These are phyloP conservation scores for Beauveria scarabaeidicola DNA, from an alignment of 2,329 filamentous ascomycete genomes.

Conservation along the genomic window DNA sequence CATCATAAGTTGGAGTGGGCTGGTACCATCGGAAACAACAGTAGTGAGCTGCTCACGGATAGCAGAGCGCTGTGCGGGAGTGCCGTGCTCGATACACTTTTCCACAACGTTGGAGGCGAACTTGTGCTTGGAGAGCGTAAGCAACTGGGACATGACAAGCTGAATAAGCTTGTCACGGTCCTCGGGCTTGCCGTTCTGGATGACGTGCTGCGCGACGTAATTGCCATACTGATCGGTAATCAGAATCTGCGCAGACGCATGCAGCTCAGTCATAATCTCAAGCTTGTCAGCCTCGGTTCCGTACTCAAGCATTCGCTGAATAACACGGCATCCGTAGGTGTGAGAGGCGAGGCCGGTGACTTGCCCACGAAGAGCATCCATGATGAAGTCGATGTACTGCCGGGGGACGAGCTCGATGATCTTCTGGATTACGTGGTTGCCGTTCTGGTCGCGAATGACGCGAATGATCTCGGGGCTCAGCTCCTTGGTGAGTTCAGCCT, in stretches of 20 bases:
- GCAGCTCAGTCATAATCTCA: slow-evolving; percentile 69
- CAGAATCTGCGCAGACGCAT: slow-evolving; percentile 60
- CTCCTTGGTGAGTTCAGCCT: slow-evolving; percentile 74
- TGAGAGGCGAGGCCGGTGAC: slow-evolving; percentile 69
- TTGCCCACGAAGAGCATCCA: slow-evolving; percentile 68
- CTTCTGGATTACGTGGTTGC: slow-evolving; percentile 95
- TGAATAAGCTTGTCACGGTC: slow-evolving; percentile 67
- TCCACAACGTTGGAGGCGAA: slow-evolving; percentile 97
- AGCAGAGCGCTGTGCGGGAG: slow-evolving; percentile 56
- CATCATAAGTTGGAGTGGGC: slow-evolving; percentile 67
- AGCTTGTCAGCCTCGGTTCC: slow-evolving; percentile 64
- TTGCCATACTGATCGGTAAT: slow-evolving; percentile 89
- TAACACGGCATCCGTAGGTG: slow-evolving; percentile 81
- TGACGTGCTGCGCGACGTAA: slow-evolving; percentile 91
- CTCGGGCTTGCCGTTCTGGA: slow-evolving; percentile 64
- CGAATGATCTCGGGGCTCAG: slow-evolving; percentile 66
- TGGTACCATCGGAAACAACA: slow-evolving; percentile 55
- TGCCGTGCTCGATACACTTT: slow-evolving; percentile 72
- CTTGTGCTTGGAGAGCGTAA: slow-evolving; percentile 84
- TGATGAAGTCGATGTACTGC: slow-evolving; percentile 75
- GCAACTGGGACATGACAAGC: slow-evolving; percentile 61
- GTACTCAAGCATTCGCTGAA: slow-evolving; percentile 84
- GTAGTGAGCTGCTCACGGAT: slow-evolving; percentile 59
- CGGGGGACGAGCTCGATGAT: slow-evolving; percentile 73
- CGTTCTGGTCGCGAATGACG: slow-evolving; percentile 80